Conservation (phyloP, 169 alveolate genomes). For the Plasmodium chabaudi region DNA sequence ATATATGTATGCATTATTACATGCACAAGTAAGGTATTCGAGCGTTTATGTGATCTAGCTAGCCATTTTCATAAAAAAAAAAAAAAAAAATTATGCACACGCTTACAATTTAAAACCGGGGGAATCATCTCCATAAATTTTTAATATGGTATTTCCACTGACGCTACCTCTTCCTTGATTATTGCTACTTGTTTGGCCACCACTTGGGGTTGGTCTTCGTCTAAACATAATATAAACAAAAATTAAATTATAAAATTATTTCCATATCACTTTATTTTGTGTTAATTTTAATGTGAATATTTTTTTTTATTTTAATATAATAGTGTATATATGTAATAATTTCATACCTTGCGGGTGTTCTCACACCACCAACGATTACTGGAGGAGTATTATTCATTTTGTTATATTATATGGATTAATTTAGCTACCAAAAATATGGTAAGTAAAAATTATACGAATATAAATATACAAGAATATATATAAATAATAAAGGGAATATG, state of each 20-base stretch:
- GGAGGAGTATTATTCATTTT: slow-evolving; percentile 43
- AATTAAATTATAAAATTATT: neutral
- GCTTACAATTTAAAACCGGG: slow-evolving; percentile 76
- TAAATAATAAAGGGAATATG: neutral
- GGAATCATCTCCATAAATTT: slow-evolving; percentile 74
- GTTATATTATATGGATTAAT: neutral
- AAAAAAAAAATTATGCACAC: neutral
- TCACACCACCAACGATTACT: slow-evolving; percentile 64
- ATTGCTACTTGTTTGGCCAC: slow-evolving; percentile 3
- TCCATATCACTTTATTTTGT: too few relatives aligned
- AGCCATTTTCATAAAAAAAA: neutral
- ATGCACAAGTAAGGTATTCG: neutral
- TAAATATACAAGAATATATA: slow-evolving; percentile 8
- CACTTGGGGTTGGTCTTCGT: slow-evolving; percentile 50
- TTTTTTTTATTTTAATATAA: too few relatives aligned
- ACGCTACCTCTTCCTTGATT: slow-evolving; percentile 66
- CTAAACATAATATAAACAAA: slow-evolving; percentile 1
- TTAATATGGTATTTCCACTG: slow-evolving; percentile 32
- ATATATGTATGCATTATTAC: neutral
- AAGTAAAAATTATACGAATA: neutral
- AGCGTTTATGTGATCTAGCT: neutral
- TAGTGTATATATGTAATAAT: too few relatives aligned
- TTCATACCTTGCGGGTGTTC: slow-evolving; percentile 64
- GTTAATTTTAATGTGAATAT: too few relatives aligned
- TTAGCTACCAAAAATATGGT: neutral